A percentile compares a stretch with the other conserved stretches of the same genome.
These are phyloP conservation scores for Erodium texanum DNA, from an alignment of 441 rosid species.

Conservation along the genomic window DNA sequence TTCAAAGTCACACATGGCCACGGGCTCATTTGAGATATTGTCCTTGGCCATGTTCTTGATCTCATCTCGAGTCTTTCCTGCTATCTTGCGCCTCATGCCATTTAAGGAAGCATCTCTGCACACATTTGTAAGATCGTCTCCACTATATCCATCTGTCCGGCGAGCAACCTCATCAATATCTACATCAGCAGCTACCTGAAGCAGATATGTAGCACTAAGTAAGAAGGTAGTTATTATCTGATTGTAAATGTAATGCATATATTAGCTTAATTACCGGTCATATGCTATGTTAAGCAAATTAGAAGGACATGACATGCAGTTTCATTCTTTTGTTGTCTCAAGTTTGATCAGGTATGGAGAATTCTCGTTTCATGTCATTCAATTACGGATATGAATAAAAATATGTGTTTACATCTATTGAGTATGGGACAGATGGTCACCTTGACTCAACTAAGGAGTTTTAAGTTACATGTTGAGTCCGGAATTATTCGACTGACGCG, in stretches of 20 bases:
- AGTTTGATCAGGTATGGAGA: no score
- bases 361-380: no score
- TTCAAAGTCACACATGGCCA: constrained; percentile 97
- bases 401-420: no score
- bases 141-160: constrained; percentile 93
- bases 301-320: no score
- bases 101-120: constrained; percentile 96
- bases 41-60: constrained; percentile 97
- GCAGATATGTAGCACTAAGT: background rate
- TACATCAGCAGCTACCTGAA: constrained; percentile 80
- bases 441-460: no score
- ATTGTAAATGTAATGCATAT: background rate
- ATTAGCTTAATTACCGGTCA: background rate
- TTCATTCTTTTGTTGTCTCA: no score
- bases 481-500: no score
- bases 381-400: no score
- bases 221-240: no score
- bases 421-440: no score
- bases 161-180: constrained; percentile 85
- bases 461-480: no score
- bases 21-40: constrained; percentile 92
- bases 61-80: constrained; percentile 96
- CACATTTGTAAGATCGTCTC: constrained; percentile 95
- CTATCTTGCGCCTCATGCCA: constrained; percentile 98
- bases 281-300: background rate